A percentile compares a stretch with the other conserved stretches of the same genome.
These are phyloP conservation scores for Groenewaldozyma sp. DNA, from an alignment of 1,139 yeast genomes.

Conservation along the genomic window DNA sequence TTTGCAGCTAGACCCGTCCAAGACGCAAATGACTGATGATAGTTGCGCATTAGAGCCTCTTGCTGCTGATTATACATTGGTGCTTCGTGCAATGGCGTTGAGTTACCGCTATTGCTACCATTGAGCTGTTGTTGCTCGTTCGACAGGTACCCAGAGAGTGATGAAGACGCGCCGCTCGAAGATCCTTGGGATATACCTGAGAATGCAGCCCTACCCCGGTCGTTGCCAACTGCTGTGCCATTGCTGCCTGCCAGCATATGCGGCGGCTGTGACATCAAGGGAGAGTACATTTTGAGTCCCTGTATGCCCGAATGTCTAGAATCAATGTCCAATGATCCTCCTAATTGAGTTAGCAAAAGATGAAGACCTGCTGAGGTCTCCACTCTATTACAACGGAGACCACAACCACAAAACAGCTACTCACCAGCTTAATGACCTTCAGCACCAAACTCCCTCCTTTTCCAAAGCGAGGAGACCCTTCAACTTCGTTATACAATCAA, in stretches of 20 bases:
- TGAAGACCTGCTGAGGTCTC: not conserved
- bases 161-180: not conserved
- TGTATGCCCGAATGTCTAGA: not conserved
- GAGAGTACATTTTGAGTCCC: constrained; percentile 2
- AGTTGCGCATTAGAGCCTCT: not conserved
- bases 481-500: too few relatives aligned
- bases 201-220: not conserved
- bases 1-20: constrained; percentile 1
- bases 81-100: too few relatives aligned
- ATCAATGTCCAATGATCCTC: not conserved
- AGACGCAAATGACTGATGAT: not conserved
- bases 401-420: not conserved
- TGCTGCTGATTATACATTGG: not conserved
- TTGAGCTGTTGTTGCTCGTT: too few relatives aligned
- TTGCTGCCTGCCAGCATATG: not conserved
- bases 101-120: too few relatives aligned
- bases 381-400: constrained; percentile 6
- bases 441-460: too few relatives aligned
- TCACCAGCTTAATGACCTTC: too few relatives aligned
- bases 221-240: too few relatives aligned
- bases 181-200: not conserved
- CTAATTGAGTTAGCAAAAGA: not conserved
- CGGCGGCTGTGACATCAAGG: constrained; percentile 1
- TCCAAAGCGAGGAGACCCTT: too few relatives aligned
- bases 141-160: too few relatives aligned